These are phyloP conservation scores for Colletotrichum sp. DNA, from an alignment of 2,329 filamentous ascomycete species.

Conservation along the genomic window DNA sequence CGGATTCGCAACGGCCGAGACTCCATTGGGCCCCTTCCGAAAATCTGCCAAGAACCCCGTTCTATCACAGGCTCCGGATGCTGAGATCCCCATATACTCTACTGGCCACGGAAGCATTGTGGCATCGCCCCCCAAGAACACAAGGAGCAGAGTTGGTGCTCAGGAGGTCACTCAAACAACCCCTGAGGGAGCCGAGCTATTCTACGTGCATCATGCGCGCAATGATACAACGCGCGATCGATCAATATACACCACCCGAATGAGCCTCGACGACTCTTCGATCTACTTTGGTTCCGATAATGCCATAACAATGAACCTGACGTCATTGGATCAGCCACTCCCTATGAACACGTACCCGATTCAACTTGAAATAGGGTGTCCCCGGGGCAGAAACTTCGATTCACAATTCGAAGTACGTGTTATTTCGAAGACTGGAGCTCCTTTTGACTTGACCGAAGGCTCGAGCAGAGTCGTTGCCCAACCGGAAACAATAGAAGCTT, in stretches of 20 bases:
- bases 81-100: conserved; percentile 33
- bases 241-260: conserved; percentile 37
- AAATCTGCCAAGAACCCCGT: conserved; percentile 36
- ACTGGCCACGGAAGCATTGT: conserved; percentile 39
- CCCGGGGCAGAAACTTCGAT: neutral
- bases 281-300: conserved; percentile 30
- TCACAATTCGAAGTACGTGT: conserved; percentile 24
- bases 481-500: conserved; percentile 18
- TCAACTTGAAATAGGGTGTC: conserved; percentile 22
- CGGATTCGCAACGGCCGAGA: conserved; percentile 36
- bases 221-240: conserved; percentile 31
- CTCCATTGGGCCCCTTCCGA: conserved; percentile 35
- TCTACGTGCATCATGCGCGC: conserved; percentile 38
- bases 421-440: conserved; percentile 21
- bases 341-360: conserved; percentile 35
- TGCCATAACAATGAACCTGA: conserved; percentile 34
- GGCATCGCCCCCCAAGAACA: conserved; percentile 30
- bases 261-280: conserved; percentile 28
- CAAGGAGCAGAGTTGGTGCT: conserved; percentile 25
- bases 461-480: conserved; percentile 29
- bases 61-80: conserved; percentile 32
- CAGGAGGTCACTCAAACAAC: conserved; percentile 36
- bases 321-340: conserved; percentile 33
- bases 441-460: conserved; percentile 28
- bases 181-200: conserved; percentile 33